These are phyloP conservation scores for Apiotrichum mycotoxinovorans DNA, from an alignment of 1,284 basidiomycete species.

Conservation along the genomic window DNA sequence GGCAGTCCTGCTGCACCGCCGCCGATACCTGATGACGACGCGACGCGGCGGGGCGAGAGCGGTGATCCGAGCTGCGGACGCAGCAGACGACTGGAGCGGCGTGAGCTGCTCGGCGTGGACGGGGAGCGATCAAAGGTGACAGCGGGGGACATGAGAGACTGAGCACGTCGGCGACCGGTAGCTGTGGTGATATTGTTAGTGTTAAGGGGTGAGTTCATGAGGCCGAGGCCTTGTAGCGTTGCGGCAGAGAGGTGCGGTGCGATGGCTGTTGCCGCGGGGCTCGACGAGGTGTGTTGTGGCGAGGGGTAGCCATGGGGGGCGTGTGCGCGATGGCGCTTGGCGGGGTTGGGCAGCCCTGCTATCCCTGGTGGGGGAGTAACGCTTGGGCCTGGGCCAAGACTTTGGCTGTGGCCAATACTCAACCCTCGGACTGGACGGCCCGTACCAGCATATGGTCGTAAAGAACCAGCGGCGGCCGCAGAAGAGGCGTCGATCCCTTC, in stretches of 20 bases:
- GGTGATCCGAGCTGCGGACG: neutral
- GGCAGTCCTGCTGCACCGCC: neutral
- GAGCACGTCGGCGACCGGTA: constrained; percentile 22
- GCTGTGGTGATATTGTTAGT: neutral
- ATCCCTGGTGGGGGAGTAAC: neutral
- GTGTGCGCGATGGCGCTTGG: constrained; percentile 1
- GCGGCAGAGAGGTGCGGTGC: neutral
- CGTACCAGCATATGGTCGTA: no score
- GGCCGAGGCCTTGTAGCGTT: constrained; percentile 5
- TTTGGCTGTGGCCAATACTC: neutral
- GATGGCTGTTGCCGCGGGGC: neutral
- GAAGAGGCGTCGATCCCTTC: neutral
- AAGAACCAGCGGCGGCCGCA: neutral
- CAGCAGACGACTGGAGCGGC: constrained; percentile 6
- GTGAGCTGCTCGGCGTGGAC: constrained; percentile 2
- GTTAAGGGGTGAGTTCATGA: constrained; percentile 4
- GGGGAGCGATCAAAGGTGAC: neutral
- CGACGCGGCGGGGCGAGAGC: neutral
- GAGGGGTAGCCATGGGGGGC: neutral
- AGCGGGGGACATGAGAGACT: constrained; percentile 20
- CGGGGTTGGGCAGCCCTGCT: neutral
- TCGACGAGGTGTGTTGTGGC: neutral
- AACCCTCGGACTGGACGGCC: neutral
- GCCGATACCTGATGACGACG: constrained; percentile 6
- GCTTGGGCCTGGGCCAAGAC: neutral